Percentiles rank a stretch among this genome's conserved stretches.
phyloP scores from a whole-genome alignment of 179 eudicot species.

The Amaranthus tricolor region DNA sequence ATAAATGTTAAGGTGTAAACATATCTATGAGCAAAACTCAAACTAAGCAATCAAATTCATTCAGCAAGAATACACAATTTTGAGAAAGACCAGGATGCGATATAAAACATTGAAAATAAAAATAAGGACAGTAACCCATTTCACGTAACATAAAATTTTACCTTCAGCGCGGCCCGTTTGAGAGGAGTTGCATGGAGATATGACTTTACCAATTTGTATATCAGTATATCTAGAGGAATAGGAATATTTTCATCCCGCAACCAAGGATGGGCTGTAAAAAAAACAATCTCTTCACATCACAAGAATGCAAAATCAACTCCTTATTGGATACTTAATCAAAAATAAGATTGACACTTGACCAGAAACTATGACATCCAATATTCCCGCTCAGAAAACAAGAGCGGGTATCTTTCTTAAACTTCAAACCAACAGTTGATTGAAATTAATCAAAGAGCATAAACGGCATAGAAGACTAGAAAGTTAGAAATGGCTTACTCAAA shows the following conservation, averaged over 20 bases:
- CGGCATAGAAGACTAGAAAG: not conserved
- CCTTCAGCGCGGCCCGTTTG: constrained; percentile 75
- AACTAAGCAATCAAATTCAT: not conserved
- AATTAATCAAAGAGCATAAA: constrained; percentile 2
- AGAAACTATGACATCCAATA: not conserved
- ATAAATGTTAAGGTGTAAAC: not conserved
- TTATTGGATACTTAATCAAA: not conserved
- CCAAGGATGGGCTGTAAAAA: constrained; percentile 81
- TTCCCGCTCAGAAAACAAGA: not conserved
- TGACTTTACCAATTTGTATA: constrained; percentile 68
- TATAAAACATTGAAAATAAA: too few relatives aligned
- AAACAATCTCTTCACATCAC: not conserved
- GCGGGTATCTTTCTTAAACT: not conserved
- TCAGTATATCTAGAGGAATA: constrained; percentile 66
- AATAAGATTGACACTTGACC: not conserved
- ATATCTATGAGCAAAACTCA: not conserved
- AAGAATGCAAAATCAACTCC: not conserved
- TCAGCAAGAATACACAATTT: not conserved
- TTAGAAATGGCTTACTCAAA: constrained; percentile 51
- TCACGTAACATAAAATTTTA: constrained; percentile 16
- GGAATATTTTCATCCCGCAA: constrained; percentile 48
- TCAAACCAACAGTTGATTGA: not conserved
- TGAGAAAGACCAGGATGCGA: not conserved
- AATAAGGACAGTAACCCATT: not conserved
- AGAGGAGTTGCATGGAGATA: constrained; percentile 65